These are phyloP conservation scores for Cylindrotheca fusiformis DNA, from an alignment of 108 stramenopile genomes.

Conservation along the genomic window DNA sequence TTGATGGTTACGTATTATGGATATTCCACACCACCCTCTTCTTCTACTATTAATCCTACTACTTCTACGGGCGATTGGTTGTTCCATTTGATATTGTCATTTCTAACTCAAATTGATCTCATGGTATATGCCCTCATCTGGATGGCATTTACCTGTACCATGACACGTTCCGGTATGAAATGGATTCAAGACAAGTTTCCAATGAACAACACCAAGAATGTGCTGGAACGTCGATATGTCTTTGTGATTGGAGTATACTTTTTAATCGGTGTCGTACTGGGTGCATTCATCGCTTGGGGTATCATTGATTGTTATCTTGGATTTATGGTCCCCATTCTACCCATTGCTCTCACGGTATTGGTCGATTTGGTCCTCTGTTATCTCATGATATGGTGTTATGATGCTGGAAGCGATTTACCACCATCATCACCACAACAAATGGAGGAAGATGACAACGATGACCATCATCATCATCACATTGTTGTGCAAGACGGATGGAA, in stretches of 20 bases:
- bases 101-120: slow-evolving; percentile 34
- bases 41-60: not conserved
- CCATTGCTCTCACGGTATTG: slow-evolving; percentile 18
- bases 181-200: slow-evolving; percentile 18
- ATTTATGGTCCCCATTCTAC: slow-evolving; percentile 22
- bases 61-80: slow-evolving; percentile 12
- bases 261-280: slow-evolving; percentile 29
- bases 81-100: slow-evolving; percentile 8
- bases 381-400: slow-evolving; percentile 33
- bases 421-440: too few species aligned
- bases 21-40: not conserved
- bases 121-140: slow-evolving; percentile 29
- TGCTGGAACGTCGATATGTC: slow-evolving; percentile 26
- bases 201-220: too few species aligned
- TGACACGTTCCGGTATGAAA: slow-evolving; percentile 28
- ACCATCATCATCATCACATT: too few species aligned
- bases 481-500: too few species aligned
- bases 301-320: slow-evolving; percentile 31
- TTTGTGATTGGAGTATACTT: slow-evolving; percentile 32
- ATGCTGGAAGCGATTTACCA: slow-evolving; percentile 16
- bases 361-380: slow-evolving; percentile 32
- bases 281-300: slow-evolving; percentile 31
- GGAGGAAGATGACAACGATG: too few species aligned
- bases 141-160: slow-evolving; percentile 35
- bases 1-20: slow-evolving; percentile 20